Evolutionary conservation across 768 basidiomycete genomes (phyloP).

Genomic region (Termitomyces heimii): DNA sequence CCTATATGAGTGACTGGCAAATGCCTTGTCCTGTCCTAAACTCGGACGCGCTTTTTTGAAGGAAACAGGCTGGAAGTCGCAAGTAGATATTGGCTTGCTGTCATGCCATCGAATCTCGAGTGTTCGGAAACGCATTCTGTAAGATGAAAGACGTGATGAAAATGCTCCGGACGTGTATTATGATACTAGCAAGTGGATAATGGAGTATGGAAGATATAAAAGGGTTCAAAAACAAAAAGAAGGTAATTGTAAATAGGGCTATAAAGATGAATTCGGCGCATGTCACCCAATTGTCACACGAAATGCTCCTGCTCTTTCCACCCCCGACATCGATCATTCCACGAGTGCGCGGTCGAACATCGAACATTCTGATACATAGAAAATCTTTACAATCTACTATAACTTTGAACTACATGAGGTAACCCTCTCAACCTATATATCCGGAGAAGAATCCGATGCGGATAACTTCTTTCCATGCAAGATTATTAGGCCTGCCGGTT

Average conservation of each 20-base stretch:
- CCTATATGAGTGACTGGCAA: constrained; percentile 72
- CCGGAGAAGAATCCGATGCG: not conserved
- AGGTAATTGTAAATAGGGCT: not conserved
- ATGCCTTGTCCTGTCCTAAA: constrained; percentile 45
- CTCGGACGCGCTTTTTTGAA: constrained; percentile 76
- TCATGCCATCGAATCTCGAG: constrained; percentile 97
- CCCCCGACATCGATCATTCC: not conserved
- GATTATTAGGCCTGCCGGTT: not conserved
- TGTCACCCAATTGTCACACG: constrained; percentile 7
- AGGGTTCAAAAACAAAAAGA: constrained; percentile 1
- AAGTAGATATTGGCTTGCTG: constrained; percentile 90
- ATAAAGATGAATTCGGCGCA: not conserved
- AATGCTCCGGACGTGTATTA: constrained; percentile 9
- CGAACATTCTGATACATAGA: not conserved
- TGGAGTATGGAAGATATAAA: not conserved
- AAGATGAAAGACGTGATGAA: constrained; percentile 12
- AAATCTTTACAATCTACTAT: not conserved
- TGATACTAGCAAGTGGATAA: not conserved
- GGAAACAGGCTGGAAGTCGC: constrained; percentile 87
- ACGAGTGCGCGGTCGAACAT: not conserved
- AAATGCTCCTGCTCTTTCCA: not conserved
- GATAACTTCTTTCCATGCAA: not conserved
- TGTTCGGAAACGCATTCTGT: constrained; percentile 76
- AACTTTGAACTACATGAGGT: not conserved
- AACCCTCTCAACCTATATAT: not conserved